phyloP scores from a whole-genome alignment of 2,329 filamentous ascomycete genomes.

The Geoglossum cookeanum region DNA sequence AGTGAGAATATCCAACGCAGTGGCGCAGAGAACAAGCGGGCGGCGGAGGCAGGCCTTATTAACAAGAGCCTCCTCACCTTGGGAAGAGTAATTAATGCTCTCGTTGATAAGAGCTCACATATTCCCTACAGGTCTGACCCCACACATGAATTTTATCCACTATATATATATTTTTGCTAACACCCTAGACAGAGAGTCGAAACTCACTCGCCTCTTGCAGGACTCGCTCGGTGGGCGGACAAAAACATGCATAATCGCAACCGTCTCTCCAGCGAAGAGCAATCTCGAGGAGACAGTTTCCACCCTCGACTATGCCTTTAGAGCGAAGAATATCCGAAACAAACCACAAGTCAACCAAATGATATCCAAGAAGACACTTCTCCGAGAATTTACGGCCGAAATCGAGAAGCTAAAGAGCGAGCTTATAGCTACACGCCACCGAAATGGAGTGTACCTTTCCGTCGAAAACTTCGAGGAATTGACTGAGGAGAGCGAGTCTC shows the following conservation, averaged over 20 bases:
- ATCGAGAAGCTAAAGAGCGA: conserved; percentile 93
- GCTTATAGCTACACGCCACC: conserved; percentile 75
- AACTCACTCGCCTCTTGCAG: conserved; percentile 83
- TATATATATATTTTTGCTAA: background rate
- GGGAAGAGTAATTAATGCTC: conserved; percentile 88
- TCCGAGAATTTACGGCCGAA: conserved; percentile 76
- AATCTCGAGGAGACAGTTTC: conserved; percentile 97
- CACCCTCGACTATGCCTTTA: conserved; percentile 91
- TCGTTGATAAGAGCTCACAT: conserved; percentile 76
- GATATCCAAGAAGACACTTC: conserved; percentile 79
- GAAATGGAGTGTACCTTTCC: conserved; percentile 87
- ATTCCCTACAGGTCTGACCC: conserved; percentile 47
- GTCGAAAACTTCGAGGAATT: conserved; percentile 82
- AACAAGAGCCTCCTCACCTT: conserved; percentile 94
- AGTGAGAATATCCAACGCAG: conserved; percentile 97
- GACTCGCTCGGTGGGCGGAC: conserved; percentile 90
- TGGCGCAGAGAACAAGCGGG: conserved; percentile 93
- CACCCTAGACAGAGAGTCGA: conserved; percentile 54
- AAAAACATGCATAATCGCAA: conserved; percentile 97
- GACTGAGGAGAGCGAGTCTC: conserved; percentile 77
- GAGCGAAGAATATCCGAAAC: conserved; percentile 96
- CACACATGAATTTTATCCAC: background rate
- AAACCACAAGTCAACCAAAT: conserved; percentile 89
- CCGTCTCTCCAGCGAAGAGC: conserved; percentile 80
- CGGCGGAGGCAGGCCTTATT: conserved; percentile 86